Evolutionary conservation across 2,329 filamentous ascomycete species (phyloP), one percentile per base, ranked within the genome.

Genomic region (Xylariomycetidae sp.): DNA sequence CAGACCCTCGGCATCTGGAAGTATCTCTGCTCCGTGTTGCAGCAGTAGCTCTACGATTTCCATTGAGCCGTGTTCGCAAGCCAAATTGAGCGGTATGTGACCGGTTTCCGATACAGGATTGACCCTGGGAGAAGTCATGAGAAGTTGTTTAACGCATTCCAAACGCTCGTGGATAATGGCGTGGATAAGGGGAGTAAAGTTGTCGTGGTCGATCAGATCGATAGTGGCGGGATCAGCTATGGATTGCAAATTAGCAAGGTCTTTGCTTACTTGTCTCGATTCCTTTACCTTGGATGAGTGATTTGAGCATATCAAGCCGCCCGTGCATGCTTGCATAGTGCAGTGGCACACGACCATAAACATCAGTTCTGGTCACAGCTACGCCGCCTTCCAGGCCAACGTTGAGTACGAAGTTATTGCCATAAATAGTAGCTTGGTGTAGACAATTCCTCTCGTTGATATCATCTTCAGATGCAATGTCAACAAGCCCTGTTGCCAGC

Each of bases 321-420:
- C 92, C 92, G 63, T 96, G 88, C 75, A 97, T 89, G 58, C 88
- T 94, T 11, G 92, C 89, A 63, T 98, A 98, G 56, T 98, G 92
- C 22, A 98, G 65, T 16, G 92, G 89, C 40, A 95, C 85, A 30
- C 92, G 76, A 7, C 92, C 92, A 57, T 98, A 98, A 6, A 96
- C 89, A 63, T 98, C 92, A 3, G 84, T 85, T 32, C 85, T 75
- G 36, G 80, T 80, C 16, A 88, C 80, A 42, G 89, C 80, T 20
- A 96, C 88, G 4, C 77, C 79, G 28, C 75, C 79, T 2, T 74
- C 67, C n/a, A 98, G 67, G 4, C 85, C 89, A 44, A 84, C 80
- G 31, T 77, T 68, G 38, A 97, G 67, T 18, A 96, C 85, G 47
- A 85, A 82, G 8, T 75, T 65, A 51, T 89, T 89, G 14, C 89